phyloP scores from a whole-genome alignment of 2,329 filamentous ascomycete species.

The Hymenoscyphus fructigenus region DNA sequence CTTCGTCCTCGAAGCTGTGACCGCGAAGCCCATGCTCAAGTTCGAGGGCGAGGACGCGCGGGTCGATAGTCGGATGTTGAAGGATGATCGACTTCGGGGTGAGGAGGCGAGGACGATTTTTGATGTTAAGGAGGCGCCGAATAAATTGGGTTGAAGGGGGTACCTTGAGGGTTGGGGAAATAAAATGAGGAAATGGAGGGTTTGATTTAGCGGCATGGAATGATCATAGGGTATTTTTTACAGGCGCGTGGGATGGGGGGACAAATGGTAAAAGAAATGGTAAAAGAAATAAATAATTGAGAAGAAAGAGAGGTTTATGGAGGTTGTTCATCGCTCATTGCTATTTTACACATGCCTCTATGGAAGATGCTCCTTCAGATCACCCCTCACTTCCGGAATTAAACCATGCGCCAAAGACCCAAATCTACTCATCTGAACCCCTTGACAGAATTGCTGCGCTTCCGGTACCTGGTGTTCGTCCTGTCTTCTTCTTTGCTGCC shows the following conservation, averaged over 20 bases:
- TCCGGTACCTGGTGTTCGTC: conserved; percentile 67
- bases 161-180: neutral
- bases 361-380: conserved; percentile 23
- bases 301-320: neutral
- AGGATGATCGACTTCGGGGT: conserved; percentile 73
- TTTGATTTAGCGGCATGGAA: conserved; percentile 36
- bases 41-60: conserved; percentile 90
- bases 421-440: conserved; percentile 45
- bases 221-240: conserved; percentile 15
- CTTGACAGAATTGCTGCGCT: conserved; percentile 72
- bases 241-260: conserved; percentile 7
- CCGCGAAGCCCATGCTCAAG: conserved; percentile 77
- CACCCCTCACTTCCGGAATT: conserved; percentile 15
- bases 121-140: conserved; percentile 70
- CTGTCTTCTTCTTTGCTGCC: conserved; percentile 93
- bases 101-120: conserved; percentile 67
- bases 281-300: conserved; percentile 4
- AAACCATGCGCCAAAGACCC: conserved; percentile 18
- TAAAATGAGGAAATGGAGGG: conserved; percentile 1
- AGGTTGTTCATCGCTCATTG: conserved; percentile 35
- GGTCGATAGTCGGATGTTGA: conserved; percentile 86
- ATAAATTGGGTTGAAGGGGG: conserved; percentile 64
- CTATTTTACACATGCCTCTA: conserved; percentile 37
- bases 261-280: neutral
- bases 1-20: conserved; percentile 86